Percentiles rank a stretch among this genome's conserved stretches.
phyloP scores from a whole-genome alignment of 257 asterid genomes.

The Penstemon davidsonii region DNA sequence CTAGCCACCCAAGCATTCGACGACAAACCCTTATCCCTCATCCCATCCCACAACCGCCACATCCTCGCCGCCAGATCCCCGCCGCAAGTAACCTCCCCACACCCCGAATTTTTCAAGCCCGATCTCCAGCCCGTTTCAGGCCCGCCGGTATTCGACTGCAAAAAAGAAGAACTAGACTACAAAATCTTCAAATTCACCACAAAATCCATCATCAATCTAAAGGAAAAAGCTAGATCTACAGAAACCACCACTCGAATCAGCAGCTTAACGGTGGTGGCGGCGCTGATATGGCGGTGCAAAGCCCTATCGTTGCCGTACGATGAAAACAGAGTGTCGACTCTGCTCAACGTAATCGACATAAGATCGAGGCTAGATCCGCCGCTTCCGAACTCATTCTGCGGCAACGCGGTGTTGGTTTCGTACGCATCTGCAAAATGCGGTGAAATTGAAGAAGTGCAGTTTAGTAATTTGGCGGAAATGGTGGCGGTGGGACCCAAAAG shows the following conservation, averaged over 20 bases:
- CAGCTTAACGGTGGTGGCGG: constrained; percentile 40
- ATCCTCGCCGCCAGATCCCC: constrained; percentile 42
- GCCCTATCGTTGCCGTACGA: constrained; percentile 30
- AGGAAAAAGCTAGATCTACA: constrained; percentile 35
- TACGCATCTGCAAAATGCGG: constrained; percentile 35
- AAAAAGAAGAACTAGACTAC: constrained; percentile 37
- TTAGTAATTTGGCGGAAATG: constrained; percentile 36
- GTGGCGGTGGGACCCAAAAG: constrained; percentile 35
- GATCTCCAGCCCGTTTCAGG: constrained; percentile 39
- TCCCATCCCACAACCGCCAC: constrained; percentile 39
- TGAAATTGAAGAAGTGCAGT: constrained; percentile 39
- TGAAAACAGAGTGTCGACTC: constrained; percentile 25
- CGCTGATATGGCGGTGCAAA: constrained; percentile 48
- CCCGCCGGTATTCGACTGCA: constrained; percentile 51
- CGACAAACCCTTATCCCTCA: constrained; percentile 28
- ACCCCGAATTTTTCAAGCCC: constrained; percentile 38
- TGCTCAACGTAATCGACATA: constrained; percentile 43
- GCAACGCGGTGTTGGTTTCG: constrained; percentile 46
- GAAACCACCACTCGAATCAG: constrained; percentile 22
- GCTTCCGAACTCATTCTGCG: constrained; percentile 39
- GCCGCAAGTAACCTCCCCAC: constrained; percentile 28
- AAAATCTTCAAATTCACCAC: constrained; percentile 45
- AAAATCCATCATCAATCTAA: constrained; percentile 27
- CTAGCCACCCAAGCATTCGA: constrained; percentile 50
- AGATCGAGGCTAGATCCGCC: constrained; percentile 46